Evolutionary conservation across 106 monocot genomes (phyloP).

Genomic region (Amphibolis antarctica): DNA sequence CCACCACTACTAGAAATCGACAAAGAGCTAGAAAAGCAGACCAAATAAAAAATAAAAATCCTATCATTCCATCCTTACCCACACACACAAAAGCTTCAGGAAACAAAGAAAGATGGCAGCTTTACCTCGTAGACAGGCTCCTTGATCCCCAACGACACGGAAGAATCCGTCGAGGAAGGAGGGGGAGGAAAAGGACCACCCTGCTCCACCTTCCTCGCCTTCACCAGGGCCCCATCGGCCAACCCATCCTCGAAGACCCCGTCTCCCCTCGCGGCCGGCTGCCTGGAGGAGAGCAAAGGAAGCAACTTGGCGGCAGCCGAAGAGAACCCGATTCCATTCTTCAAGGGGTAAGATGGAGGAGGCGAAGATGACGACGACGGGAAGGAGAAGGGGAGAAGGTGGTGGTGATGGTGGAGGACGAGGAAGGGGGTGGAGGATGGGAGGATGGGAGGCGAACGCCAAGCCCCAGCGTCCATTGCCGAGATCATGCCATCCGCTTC

Average conservation of each 20-base stretch:
- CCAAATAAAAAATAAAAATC: not conserved
- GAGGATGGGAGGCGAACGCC: not conserved
- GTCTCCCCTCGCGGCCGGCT: conserved; percentile 3
- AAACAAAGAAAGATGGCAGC: not conserved
- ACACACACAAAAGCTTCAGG: not conserved
- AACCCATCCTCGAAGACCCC: not conserved
- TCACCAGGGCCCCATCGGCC: too few relatives aligned
- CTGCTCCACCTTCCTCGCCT: too few relatives aligned
- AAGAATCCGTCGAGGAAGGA: not conserved
- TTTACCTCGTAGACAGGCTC: conserved; percentile 22
- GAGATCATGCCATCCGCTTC: too few relatives aligned
- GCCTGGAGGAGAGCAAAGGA: not conserved
- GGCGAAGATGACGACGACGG: not conserved
- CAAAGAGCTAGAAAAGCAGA: too few relatives aligned
- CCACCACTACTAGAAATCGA: too few relatives aligned
- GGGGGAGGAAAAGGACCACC: too few relatives aligned
- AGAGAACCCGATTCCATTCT: not conserved
- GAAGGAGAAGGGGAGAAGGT: not conserved
- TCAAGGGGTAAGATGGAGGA: not conserved
- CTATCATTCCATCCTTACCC: not conserved
- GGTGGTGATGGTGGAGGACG: not conserved
- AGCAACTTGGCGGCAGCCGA: not conserved
- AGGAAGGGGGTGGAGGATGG: conserved; percentile 1
- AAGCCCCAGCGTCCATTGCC: too few relatives aligned
- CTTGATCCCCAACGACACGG: conserved; percentile 11